Percentiles rank a stretch among this genome's conserved stretches.
Conservation (phyloP, 176 grass and related monocot genomes). For the Paspalum vaginatum region DNA sequence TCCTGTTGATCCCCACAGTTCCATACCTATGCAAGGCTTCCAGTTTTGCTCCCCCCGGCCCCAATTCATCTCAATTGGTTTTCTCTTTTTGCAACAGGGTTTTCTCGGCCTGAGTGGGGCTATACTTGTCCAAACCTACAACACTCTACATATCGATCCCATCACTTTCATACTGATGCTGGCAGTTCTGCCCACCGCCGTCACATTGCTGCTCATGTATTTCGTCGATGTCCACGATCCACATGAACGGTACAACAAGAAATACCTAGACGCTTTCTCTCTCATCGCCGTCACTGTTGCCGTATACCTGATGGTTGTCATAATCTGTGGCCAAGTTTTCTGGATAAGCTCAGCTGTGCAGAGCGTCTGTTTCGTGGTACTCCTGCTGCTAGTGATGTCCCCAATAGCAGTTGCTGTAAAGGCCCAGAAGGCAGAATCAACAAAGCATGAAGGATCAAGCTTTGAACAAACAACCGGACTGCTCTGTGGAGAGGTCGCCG, state of each 20-base stretch:
- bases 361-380: slow-evolving; percentile 48
- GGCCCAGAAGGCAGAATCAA: slow-evolving; percentile 50
- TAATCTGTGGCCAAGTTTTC: slow-evolving; percentile 73
- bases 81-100: slow-evolving; percentile 51
- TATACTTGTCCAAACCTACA: slow-evolving; percentile 75
- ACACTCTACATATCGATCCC: slow-evolving; percentile 43
- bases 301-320: slow-evolving; percentile 79
- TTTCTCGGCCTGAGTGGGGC: slow-evolving; percentile 90
- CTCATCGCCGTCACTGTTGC: slow-evolving; percentile 72
- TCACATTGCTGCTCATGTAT: slow-evolving; percentile 72
- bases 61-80: background rate
- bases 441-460: slow-evolving; percentile 25
- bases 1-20: background rate
- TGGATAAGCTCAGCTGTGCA: slow-evolving; percentile 49
- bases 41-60: background rate
- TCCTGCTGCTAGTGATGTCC: slow-evolving; percentile 67
- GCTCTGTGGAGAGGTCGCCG: slow-evolving; percentile 10
- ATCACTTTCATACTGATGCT: slow-evolving; percentile 83
- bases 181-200: slow-evolving; percentile 62
- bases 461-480: slow-evolving; percentile 36
- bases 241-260: slow-evolving; percentile 56
- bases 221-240: slow-evolving; percentile 57
- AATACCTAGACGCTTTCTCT: slow-evolving; percentile 78
- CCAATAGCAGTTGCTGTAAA: slow-evolving; percentile 49
- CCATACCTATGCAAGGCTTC: background rate